Conservation (phyloP, 306 rosid genomes). For the Medicago arabica region DNA sequence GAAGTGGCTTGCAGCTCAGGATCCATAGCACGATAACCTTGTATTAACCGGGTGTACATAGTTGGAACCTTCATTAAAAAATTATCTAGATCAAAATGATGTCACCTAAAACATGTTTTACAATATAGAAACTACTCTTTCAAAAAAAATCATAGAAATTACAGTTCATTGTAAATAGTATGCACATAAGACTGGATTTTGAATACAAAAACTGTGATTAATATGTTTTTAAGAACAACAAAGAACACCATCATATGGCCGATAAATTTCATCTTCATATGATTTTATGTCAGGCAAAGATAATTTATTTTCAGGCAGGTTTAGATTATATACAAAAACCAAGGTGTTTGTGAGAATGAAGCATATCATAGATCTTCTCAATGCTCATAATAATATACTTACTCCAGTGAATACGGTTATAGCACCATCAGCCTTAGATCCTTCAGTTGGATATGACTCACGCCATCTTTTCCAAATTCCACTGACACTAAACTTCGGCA, state of each 20-base stretch:
- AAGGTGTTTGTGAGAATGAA: slow-evolving; percentile 20
- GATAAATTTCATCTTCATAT: slow-evolving; percentile 28
- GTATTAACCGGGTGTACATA: slow-evolving; percentile 83
- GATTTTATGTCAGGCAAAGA: slow-evolving; percentile 26
- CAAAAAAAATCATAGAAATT: not conserved
- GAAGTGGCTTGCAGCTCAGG: slow-evolving; percentile 72
- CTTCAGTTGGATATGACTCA: slow-evolving; percentile 76
- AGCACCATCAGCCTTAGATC: slow-evolving; percentile 61
- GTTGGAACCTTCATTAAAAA: slow-evolving; percentile 84
- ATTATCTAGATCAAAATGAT: slow-evolving; percentile 26
- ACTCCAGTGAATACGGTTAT: slow-evolving; percentile 93
- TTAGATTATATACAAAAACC: slow-evolving; percentile 33
- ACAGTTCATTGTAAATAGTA: slow-evolving; percentile 18
- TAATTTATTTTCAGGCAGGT: slow-evolving; percentile 1
- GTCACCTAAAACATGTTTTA: slow-evolving; percentile 28
- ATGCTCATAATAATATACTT: slow-evolving; percentile 49
- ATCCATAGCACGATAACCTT: slow-evolving; percentile 88
- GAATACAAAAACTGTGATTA: slow-evolving; percentile 26
- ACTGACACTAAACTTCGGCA: slow-evolving; percentile 95
- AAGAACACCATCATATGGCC: slow-evolving; percentile 22
- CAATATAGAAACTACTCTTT: no score
- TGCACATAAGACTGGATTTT: slow-evolving; percentile 6
- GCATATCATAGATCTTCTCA: slow-evolving; percentile 15
- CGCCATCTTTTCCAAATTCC: slow-evolving; percentile 98
- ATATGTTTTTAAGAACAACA: slow-evolving; percentile 22